Evolutionary conservation across 306 rosid species (phyloP), one percentile per base, ranked within the genome.

Genomic region (Leucaena leucocephala): DNA sequence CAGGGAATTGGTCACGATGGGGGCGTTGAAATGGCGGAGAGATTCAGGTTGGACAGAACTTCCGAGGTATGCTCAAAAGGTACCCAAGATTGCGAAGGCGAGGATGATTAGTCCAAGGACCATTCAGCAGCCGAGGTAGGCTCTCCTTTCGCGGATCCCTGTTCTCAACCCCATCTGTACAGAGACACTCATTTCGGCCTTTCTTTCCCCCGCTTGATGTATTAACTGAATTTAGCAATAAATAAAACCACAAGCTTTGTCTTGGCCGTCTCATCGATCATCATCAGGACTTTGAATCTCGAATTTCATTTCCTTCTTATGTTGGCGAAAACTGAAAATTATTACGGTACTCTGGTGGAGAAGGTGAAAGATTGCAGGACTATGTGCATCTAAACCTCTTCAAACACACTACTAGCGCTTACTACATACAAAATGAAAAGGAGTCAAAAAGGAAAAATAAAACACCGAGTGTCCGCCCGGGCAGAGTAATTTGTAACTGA

Each of bases 41-140:
- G 85, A 81, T 36, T 81, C 85, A 7, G 63, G 55, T 58, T n/a
- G 34, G 71, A 79, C 84, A 3, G 71, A 83, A 49, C 55, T 63
- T 46, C 88, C 92, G 15, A 90, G 87, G 83, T 85, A 59, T 82
- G 76, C 80, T 14, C 87, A 82, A 22, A 90, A 90, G 50, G 88
- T 79, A 34, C 88, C 90, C 0, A 90, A 85, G 82, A 57, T 82
- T 64, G 89, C 88, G 12, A 90, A 85, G 78, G 80, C 67, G 55
- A 90, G 85, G 83, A 79, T 82, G 87, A 86, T 85, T 83, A 85
- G 86, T 83, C 94, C 94, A 0, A 54, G 89, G 70, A 77, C 74
- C 80, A 90, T 90, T 65, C 94, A 90, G 80, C 94, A 90, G 82
- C 94, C 94, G 40, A 85, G 89, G 88, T 90, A 88, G 86, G 81